A percentile compares a stretch with the other conserved stretches of the same genome.
Evolutionary conservation across 164 flowering plant genomes (phyloP).

Genomic region (Kingdonia uniflora): DNA sequence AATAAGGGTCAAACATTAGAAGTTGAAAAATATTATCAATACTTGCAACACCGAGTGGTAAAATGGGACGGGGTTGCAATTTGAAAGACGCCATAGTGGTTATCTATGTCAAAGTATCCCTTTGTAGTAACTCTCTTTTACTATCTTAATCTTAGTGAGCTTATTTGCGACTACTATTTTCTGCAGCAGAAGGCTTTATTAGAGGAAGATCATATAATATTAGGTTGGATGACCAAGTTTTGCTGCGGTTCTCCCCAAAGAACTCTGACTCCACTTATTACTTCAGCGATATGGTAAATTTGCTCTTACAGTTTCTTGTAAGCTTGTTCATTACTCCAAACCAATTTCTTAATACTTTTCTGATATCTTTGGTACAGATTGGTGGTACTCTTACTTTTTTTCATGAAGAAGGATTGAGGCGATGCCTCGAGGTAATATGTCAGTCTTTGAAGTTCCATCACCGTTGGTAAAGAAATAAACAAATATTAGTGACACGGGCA

Average conservation of each 20-base stretch:
- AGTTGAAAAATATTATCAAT: too few relatives aligned
- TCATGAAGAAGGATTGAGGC: slow-evolving; percentile 78
- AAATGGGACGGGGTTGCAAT: too few relatives aligned
- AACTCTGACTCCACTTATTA: slow-evolving; percentile 87
- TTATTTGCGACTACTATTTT: slow-evolving; percentile 38
- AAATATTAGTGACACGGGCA: background rate
- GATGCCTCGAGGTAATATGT: slow-evolving; percentile 84
- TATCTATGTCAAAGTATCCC: too few relatives aligned
- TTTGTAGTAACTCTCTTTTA: background rate
- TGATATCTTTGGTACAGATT: slow-evolving; percentile 40
- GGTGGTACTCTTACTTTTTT: slow-evolving; percentile 98
- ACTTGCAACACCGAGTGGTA: too few relatives aligned
- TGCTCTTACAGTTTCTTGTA: too few relatives aligned
- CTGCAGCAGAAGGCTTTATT: slow-evolving; percentile 95
- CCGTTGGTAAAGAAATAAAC: background rate
- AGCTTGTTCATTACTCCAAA: too few relatives aligned
- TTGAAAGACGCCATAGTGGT: too few relatives aligned
- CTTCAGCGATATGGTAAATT: slow-evolving; percentile 79
- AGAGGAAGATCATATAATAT: slow-evolving; percentile 96
- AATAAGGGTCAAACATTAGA: background rate
- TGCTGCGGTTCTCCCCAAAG: slow-evolving; percentile 91
- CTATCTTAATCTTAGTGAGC: slow-evolving; percentile 14
- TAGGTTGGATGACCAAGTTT: slow-evolving; percentile 87
- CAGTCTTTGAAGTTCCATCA: slow-evolving; percentile 2
- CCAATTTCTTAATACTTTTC: background rate